Evolutionary conservation across 306 rosid species (phyloP).

Genomic region (Elaeagnus macrophylla): DNA sequence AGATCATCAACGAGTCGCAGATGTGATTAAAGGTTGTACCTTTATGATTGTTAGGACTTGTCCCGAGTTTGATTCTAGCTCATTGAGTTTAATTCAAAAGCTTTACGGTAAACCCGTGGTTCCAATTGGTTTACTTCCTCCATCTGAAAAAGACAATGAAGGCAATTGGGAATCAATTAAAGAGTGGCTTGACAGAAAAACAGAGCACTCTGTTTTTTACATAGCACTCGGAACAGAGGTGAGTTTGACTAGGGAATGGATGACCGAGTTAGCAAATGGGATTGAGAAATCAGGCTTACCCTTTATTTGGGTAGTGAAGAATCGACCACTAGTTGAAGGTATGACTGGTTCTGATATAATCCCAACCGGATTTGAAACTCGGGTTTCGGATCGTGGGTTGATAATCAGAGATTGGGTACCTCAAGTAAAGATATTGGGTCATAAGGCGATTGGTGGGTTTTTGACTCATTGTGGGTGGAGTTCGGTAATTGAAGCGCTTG

Average conservation of each 20-base stretch:
- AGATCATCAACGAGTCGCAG: background rate
- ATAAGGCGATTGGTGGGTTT: background rate
- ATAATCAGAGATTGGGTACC: conserved; percentile 20
- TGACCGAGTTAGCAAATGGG: conserved; percentile 21
- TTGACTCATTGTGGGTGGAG: conserved; percentile 23
- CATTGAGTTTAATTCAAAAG: conserved; percentile 2
- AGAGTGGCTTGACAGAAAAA: conserved; percentile 11
- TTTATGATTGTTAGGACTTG: background rate
- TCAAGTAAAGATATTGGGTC: conserved; percentile 5
- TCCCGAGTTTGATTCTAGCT: conserved; percentile 13
- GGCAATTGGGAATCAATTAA: conserved; percentile 1
- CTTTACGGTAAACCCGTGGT: conserved; percentile 20
- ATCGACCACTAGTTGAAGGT: background rate
- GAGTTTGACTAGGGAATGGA: conserved; percentile 4
- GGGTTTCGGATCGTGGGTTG: conserved; percentile 8
- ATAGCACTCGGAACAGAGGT: conserved; percentile 20
- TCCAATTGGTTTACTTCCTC: conserved; percentile 14
- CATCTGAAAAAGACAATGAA: background rate
- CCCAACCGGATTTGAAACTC: conserved; percentile 1
- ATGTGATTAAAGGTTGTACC: background rate
- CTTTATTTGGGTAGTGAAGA: conserved; percentile 17
- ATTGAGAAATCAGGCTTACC: conserved; percentile 18
- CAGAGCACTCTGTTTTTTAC: conserved; percentile 17
- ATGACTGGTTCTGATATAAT: background rate
- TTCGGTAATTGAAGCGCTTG: conserved; percentile 17